Evolutionary conservation across 768 basidiomycete species (phyloP).

Genomic region (Imleria badia): DNA sequence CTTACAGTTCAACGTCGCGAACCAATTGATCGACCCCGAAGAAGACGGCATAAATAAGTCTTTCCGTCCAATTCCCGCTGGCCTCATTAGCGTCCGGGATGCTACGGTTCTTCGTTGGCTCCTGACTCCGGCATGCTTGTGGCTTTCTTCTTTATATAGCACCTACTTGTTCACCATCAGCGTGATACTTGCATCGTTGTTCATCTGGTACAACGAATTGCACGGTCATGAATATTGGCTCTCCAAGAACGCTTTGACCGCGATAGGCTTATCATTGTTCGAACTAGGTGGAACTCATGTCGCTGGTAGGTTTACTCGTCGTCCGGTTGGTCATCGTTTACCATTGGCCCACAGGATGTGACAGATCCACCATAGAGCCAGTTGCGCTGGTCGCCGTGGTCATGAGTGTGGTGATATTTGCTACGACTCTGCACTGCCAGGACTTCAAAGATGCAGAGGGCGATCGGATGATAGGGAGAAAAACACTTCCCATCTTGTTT

Average conservation of each 20-base stretch:
- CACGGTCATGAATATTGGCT: slow-evolving; percentile 31
- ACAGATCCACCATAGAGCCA: slow-evolving; percentile 24
- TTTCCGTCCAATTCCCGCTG: slow-evolving; percentile 46
- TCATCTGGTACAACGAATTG: slow-evolving; percentile 41
- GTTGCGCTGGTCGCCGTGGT: slow-evolving; percentile 29
- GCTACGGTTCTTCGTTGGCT: slow-evolving; percentile 40
- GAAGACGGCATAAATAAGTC: slow-evolving; percentile 47
- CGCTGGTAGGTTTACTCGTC: slow-evolving; percentile 29
- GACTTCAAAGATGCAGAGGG: slow-evolving; percentile 45
- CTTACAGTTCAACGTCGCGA: slow-evolving; percentile 44
- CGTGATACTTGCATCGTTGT: slow-evolving; percentile 22
- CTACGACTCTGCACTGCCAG: slow-evolving; percentile 36
- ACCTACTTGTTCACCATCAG: slow-evolving; percentile 34
- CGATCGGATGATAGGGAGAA: slow-evolving; percentile 38
- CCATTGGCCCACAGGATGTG: slow-evolving; percentile 18
- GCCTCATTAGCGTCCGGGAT: slow-evolving; percentile 38
- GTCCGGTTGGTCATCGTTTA: neutral
- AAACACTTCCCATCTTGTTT: slow-evolving; percentile 44
- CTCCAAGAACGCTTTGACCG: slow-evolving; percentile 36
- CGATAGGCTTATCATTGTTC: slow-evolving; percentile 38
- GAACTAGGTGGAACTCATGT: slow-evolving; percentile 38
- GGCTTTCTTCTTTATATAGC: slow-evolving; percentile 37
- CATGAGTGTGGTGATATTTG: slow-evolving; percentile 33
- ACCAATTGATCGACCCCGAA: slow-evolving; percentile 40
- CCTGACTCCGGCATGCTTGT: slow-evolving; percentile 35